phyloP scores from a whole-genome alignment of 768 basidiomycete species.

The Boletus subparvulus region DNA sequence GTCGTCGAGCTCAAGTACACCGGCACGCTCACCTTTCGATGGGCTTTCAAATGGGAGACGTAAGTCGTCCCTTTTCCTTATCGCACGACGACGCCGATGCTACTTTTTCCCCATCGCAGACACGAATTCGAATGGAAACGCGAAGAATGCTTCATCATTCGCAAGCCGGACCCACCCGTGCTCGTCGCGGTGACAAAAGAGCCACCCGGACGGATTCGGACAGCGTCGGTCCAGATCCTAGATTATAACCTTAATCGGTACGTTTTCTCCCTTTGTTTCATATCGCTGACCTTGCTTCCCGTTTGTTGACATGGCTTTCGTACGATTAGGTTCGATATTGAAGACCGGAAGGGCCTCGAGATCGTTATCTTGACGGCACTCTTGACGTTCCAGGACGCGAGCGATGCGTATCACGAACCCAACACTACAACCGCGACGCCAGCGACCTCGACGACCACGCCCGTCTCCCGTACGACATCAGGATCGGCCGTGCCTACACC shows the following conservation, averaged over 20 bases:
- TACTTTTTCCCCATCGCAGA: constrained; percentile 35
- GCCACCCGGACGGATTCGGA: constrained; percentile 61
- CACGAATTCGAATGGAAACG: constrained; percentile 86
- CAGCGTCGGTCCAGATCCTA: constrained; percentile 68
- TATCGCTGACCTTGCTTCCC: background rate
- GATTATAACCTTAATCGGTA: constrained; percentile 85
- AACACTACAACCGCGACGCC: constrained; percentile 14
- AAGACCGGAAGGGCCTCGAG: constrained; percentile 83
- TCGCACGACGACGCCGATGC: constrained; percentile 39
- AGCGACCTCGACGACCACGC: background rate
- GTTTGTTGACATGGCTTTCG: background rate
- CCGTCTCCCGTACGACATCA: background rate
- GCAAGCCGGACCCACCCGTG: constrained; percentile 86
- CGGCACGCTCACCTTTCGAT: constrained; percentile 71
- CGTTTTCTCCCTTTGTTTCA: background rate
- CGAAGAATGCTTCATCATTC: constrained; percentile 78
- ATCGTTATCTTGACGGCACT: constrained; percentile 76
- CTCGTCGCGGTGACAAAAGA: constrained; percentile 82
- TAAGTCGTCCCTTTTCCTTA: constrained; percentile 37
- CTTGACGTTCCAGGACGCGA: constrained; percentile 73
- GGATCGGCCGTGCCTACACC: constrained; percentile 35
- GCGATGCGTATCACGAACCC: constrained; percentile 51
- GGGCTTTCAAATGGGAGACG: constrained; percentile 84
- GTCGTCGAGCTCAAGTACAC: constrained; percentile 72
- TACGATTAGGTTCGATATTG: constrained; percentile 69